Base-by-base conservation (phyloP, 306 rosid genomes). In the Casuarina glauca region DNA sequence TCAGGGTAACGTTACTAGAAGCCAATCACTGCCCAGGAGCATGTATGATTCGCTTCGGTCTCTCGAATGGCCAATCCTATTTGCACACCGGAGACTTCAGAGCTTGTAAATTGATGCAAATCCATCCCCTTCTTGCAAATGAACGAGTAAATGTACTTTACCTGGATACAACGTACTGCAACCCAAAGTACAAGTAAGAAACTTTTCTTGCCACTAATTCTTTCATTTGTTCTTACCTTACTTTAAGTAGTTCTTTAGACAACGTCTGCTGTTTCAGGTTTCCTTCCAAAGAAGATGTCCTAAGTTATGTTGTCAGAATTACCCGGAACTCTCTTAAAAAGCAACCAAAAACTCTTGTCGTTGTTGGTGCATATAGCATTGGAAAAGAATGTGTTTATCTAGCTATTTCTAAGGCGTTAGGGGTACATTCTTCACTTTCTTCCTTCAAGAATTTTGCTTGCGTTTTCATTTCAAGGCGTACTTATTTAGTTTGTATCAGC, bases 11-110 rank as follows among this genome's bases (percentile, higher is more conserved):
- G 72, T 77, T 87, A 51, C 82, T 87, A 41, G 90, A 87, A 72
- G 90, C 90, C 62, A 87, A 87, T 62, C 90, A 87, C 57, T 87
- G 90, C 66, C 90, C 90, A 19, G 90, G 90, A 71, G 90, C 90
- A 71, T 86, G 86, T 84, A 82, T 87, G 85, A 79, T 87, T 80
- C 85, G 82, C 86, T 79, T 84, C 53, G 46, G 46, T 69, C 81
- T 84, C 61, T 80, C 88, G 82, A 80, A 87, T 74, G 86, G 86
- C 44, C 88, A 82, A 72, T 5, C 80, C 46, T 82, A 77, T 87
- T 84, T 87, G 77, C 90, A 87, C 50, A 87, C 90, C 6, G 90
- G 90, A 70, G 90, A 87, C 75, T 87, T 87, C 11, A 84, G 90
- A 82, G 88, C 88, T 39, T 82, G 81, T 67, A 84, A 82, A 84